Base-by-base conservation (phyloP, 306 rosid species). In the Astragalus membranaceus region DNA sequence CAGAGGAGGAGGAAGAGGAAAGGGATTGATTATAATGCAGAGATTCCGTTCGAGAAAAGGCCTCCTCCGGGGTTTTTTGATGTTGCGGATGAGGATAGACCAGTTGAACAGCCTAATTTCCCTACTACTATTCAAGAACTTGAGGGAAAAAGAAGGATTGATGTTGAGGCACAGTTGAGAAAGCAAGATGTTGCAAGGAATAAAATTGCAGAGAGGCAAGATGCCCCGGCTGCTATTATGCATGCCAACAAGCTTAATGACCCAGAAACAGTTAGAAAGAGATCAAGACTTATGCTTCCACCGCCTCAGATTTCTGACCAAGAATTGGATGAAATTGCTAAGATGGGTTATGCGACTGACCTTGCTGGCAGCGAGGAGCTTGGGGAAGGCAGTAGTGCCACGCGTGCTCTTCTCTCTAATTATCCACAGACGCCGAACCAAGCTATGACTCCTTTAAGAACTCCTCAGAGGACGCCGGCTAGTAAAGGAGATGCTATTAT, bases 51-150 rank as follows among this genome's bases (percentile, higher is more conserved):
- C 72, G 96, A 92, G 88, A 92, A 92, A 76, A 92, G 86, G 79
- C 95, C 98, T 78, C 98, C 98, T 47, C 84, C 98, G 0, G 98
- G 98, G 29, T 92, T 88, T 82, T 92, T 78, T 79, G 96, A 92
- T 75, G 91, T 85, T 32, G 41, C 87, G 29, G 96, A 86, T 42
- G 98, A 92, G 78, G 87, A 88, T 62, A 84, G 91, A 73, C 78
- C 82, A 0, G 98, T 89, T 66, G 96, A 89, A 43, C 96, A 84
- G 67, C 89, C 89, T 11, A 73, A 75, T 23, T 92, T 84, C 64
- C 98, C 98, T 5, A 88, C 96, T 30, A 89, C 98, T 9, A 92
- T 92, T 76, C 91, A 92, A 85, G 98, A 92, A 65, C 96, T 92
- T 14, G 98, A 92, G 82, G 98, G 98, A 0, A 92, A 85, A 73